phyloP scores from a whole-genome alignment of 139 green algal genomes.

The Coelastrella sp. region DNA sequence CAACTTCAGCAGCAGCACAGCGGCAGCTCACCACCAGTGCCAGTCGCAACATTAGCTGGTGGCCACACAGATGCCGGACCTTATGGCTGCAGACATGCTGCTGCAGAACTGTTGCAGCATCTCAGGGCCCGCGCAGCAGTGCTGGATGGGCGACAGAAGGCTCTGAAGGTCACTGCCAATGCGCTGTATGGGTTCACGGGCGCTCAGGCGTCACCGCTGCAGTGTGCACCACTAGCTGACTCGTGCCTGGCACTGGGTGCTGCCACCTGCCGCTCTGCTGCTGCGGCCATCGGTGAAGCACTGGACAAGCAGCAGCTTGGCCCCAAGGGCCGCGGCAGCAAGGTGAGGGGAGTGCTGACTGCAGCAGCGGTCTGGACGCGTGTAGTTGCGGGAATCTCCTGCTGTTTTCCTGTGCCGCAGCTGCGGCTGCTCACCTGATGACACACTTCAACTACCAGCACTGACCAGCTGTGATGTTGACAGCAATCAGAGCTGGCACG shows the following conservation, averaged over 20 bases:
- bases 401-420: too few relatives aligned
- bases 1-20: slow-evolving; percentile 15
- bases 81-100: neutral
- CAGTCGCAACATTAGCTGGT: neutral
- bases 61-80: neutral
- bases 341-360: neutral
- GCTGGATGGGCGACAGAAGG: slow-evolving; percentile 84
- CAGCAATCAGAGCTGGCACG: too few relatives aligned
- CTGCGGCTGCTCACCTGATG: too few relatives aligned
- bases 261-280: slow-evolving; percentile 58
- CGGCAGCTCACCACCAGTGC: neutral
- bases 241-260: slow-evolving; percentile 82
- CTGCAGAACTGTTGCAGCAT: neutral
- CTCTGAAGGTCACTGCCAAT: slow-evolving; percentile 90
- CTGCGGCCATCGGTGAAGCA: slow-evolving; percentile 53
- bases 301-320: slow-evolving; percentile 41
- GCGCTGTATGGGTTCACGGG: slow-evolving; percentile 71
- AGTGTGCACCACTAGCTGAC: slow-evolving; percentile 84
- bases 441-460: too few relatives aligned
- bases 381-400: too few relatives aligned
- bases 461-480: too few relatives aligned
- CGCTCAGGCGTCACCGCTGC: slow-evolving; percentile 72
- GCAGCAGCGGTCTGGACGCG: too few relatives aligned
- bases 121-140: slow-evolving; percentile 49
- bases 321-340: neutral